phyloP scores from a whole-genome alignment of 768 basidiomycete genomes.

The Nidula microcarpa region DNA sequence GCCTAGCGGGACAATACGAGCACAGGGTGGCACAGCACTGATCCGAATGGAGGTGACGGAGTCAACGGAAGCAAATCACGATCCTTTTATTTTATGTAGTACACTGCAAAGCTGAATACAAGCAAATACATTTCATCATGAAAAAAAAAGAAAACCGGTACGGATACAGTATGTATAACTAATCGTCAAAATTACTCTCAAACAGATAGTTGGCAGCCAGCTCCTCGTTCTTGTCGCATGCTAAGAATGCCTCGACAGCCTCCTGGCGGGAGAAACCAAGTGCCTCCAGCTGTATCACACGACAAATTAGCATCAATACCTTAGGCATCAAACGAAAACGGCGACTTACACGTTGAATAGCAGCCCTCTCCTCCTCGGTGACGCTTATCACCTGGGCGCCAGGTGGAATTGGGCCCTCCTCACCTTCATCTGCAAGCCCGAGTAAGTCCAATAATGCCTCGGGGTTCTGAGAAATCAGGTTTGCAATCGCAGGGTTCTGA shows the following conservation, averaged over 20 bases:
- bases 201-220: slow-evolving; percentile 93
- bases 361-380: slow-evolving; percentile 83
- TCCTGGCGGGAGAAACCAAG: slow-evolving; percentile 83
- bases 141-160: no score
- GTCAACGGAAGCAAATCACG: no score
- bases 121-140: no score
- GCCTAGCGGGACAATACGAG: no score
- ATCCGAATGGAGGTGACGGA: no score
- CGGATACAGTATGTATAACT: not conserved
- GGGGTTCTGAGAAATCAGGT: slow-evolving; percentile 68
- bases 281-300: slow-evolving; percentile 59
- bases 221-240: slow-evolving; percentile 96
- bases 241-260: slow-evolving; percentile 89
- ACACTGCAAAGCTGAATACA: no score
- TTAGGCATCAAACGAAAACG: not conserved
- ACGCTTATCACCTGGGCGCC: slow-evolving; percentile 69
- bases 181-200: slow-evolving; percentile 61
- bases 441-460: slow-evolving; percentile 64
- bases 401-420: slow-evolving; percentile 38
- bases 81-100: no score
- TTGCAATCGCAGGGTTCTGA: slow-evolving; percentile 73
- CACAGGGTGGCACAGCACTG: no score
- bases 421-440: slow-evolving; percentile 41
- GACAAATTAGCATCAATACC: not conserved
- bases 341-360: slow-evolving; percentile 79